Percentiles rank a stretch among this genome's conserved stretches.
Conservation (phyloP, 441 rosid genomes). For the Erodium trifolium region DNA sequence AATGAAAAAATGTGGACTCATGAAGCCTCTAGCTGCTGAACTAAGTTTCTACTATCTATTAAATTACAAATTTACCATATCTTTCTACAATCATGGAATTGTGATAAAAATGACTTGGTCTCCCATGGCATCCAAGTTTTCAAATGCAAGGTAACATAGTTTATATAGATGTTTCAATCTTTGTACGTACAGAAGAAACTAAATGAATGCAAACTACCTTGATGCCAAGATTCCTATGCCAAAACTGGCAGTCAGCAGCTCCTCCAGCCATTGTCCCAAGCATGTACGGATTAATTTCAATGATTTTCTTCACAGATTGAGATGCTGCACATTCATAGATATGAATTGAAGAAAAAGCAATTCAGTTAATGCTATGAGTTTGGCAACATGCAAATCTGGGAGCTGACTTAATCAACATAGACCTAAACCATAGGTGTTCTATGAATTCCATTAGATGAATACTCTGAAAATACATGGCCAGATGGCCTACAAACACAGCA, state of each 20-base stretch:
- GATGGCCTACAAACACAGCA: neutral
- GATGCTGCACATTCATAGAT: neutral
- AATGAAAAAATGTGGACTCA: neutral
- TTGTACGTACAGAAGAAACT: neutral
- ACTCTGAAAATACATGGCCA: neutral
- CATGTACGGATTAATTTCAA: slow-evolving; percentile 97
- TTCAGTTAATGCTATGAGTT: neutral
- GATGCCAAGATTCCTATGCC: slow-evolving; percentile 93
- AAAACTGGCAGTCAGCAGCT: slow-evolving; percentile 98
- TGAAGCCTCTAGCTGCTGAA: neutral
- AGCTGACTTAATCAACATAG: neutral
- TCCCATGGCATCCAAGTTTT: neutral
- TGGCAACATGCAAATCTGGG: neutral
- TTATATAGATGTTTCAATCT: neutral
- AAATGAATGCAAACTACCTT: slow-evolving; percentile 39
- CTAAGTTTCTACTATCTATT: neutral
- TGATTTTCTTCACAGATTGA: slow-evolving; percentile 94
- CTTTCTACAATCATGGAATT: neutral
- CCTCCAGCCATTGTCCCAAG: slow-evolving; percentile 99
- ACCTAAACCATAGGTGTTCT: neutral
- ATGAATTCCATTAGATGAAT: neutral
- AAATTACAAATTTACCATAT: no score
- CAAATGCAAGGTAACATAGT: neutral
- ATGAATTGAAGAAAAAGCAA: neutral
- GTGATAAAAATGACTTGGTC: neutral